phyloP scores from a whole-genome alignment of 345 rosid species.

The Salix brachista region DNA sequence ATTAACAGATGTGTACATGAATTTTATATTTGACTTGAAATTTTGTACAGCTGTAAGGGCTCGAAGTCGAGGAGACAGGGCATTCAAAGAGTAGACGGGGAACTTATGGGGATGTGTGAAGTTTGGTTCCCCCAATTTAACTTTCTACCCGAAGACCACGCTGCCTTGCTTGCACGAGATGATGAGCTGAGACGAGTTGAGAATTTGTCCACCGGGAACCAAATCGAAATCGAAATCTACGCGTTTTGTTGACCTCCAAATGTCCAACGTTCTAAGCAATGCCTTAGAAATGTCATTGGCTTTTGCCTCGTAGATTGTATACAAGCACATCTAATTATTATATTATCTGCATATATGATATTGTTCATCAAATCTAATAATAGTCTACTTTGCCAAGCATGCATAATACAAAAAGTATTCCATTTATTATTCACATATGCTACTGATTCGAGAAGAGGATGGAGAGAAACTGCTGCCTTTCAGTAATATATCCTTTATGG shows the following conservation, averaged over 20 bases:
- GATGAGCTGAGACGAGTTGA: background rate
- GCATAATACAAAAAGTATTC: no score
- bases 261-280: background rate
- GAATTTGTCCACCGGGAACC: background rate
- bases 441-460: no score
- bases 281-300: background rate
- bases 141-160: slow-evolving; percentile 30
- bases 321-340: no score
- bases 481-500: no score
- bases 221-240: no score
- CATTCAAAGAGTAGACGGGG: slow-evolving; percentile 31
- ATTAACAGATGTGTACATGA: background rate
- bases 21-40: background rate
- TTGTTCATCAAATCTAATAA: no score
- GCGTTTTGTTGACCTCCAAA: background rate
- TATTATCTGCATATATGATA: no score
- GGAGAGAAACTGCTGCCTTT: background rate
- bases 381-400: no score
- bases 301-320: no score
- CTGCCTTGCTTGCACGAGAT: slow-evolving; percentile 34
- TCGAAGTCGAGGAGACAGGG: slow-evolving; percentile 40
- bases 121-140: slow-evolving; percentile 4
- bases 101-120: slow-evolving; percentile 27
- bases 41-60: slow-evolving; percentile 44
- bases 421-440: no score